Base-by-base conservation (phyloP, 495 filamentous ascomycete genomes). In the Chaetomium fimeti region DNA sequence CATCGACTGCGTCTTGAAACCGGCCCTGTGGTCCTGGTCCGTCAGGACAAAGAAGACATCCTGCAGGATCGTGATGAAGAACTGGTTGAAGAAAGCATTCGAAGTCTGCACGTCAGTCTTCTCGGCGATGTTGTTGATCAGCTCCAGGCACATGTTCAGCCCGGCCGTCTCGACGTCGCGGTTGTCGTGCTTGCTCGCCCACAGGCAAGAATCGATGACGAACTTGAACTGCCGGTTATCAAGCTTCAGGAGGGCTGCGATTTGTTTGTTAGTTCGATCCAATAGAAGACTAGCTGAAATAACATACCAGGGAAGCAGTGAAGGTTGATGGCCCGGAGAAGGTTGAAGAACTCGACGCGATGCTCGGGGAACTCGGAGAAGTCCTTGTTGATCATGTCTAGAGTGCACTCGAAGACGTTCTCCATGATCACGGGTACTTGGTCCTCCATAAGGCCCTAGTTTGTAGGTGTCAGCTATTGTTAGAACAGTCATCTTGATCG, bases 351-450 rank as follows among this genome's bases (percentile, higher is more conserved):
- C 75, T 97, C 93, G 4, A 99, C 94, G 47, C 94, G 88, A 71
- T 98, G 94, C 72, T 99, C 94, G 0, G 94, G 94, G 75, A 95
- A 99, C 74, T 99, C 94, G 53, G 96, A 95, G 79, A 98, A 99
- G 72, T 99, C 93, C 77, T 98, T 99, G 84, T 98, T 99, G 80
- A 99, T 98, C 94, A 99, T 99, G 67, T 96, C 91, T 47, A 99
- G 81, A 9, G 94, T 99, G 79, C 94, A 98, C 76, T 97, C 93
- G 73, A 99, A 99, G 22, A 99, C 91, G 71, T 93, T 94, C 72
- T 98, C 92, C 91, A 99, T 96, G 74, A 98, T 97, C 49, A 87
- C 87, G 0, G 92, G 91, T 2, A 99, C 91, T 76, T 98, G 95
- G 73, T 98, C 94, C 73, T 97, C 93, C 95, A 98, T 98, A 70